Evolutionary conservation across 1,284 basidiomycete genomes (phyloP), one percentile per base, ranked within the genome.

Genomic region (Irpex lacteus): DNA sequence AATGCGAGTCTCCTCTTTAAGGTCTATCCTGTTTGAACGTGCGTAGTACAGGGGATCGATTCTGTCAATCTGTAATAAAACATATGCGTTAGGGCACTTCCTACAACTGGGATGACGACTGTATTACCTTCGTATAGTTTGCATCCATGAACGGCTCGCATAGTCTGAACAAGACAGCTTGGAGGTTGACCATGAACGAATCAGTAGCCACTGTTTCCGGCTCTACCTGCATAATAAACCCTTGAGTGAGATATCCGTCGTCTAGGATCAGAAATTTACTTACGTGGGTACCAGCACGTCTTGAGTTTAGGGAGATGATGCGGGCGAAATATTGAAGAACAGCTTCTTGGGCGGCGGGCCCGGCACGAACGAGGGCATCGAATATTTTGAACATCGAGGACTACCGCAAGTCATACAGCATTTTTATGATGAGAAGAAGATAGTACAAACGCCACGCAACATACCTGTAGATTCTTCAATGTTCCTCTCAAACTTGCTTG

Each of bases 101-200:
- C 19, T 19, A 9, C 1, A 36, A 9, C 11, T 1, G 0, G 3
- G 37, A 44, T 19, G 34, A 26, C 21, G 19, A 13, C 61, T 77
- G 58, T 70, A 34, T 34, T 34, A 91, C 94, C 85, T 98, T 99
- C 60, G 90, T 88, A 71, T 91, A 97, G 62, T 85, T 87, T 0
- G 92, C 88, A 75, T 99, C 97, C 85, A 98, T 95, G 74, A 99
- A 98, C 0, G 98, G 98, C 69, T 96, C 94, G n/a, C 95, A 92
- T 70, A 99, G 94, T 19, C 90, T 86, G 52, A 96, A 81, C 26
- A 98, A 77, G 18, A 98, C 80, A 47, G 86, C 85, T 72, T 96
- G 94, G 49, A 97, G 71, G 71, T 98, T 99, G 66, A 94, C 85
- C 90, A 98, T 94, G 77, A 95, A 98, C 59, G 92, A 90, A 73